phyloP scores from a whole-genome alignment of 257 asterid genomes.

The Solanum verrucosum region DNA sequence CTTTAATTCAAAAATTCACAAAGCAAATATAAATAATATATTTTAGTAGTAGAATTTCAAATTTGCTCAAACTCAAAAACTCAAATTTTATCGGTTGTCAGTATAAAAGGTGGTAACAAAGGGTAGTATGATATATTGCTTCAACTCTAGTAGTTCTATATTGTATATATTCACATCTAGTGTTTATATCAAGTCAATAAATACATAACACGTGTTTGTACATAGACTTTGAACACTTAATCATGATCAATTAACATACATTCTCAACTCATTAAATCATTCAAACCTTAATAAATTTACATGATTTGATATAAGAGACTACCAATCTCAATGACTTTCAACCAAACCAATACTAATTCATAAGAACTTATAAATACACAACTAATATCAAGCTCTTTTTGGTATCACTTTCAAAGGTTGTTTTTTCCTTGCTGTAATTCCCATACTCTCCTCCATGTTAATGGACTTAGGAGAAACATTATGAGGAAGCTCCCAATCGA shows the following conservation, averaged over 20 bases:
- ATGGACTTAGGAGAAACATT: neutral
- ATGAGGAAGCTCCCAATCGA: neutral
- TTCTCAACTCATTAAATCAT: neutral
- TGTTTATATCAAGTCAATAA: neutral
- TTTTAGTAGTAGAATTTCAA: neutral
- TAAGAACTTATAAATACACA: neutral
- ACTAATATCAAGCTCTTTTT: neutral
- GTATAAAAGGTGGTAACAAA: neutral
- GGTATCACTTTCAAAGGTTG: slow-evolving; percentile 30
- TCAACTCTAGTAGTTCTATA: neutral
- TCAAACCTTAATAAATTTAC: neutral
- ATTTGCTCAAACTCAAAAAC: neutral
- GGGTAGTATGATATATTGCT: neutral
- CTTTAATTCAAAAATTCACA: neutral
- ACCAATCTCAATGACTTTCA: neutral
- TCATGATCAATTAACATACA: neutral
- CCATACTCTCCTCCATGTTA: neutral
- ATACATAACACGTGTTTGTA: neutral
- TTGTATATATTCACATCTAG: neutral
- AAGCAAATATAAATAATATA: neutral
- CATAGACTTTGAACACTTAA: neutral
- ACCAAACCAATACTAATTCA: neutral
- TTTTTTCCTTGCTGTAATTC: slow-evolving; percentile 32
- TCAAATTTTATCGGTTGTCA: neutral
- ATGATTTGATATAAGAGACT: neutral